Evolutionary conservation across 2,329 filamentous ascomycete genomes (phyloP), one percentile per base, ranked within the genome.

Genomic region (Microdochium bolleyi): DNA sequence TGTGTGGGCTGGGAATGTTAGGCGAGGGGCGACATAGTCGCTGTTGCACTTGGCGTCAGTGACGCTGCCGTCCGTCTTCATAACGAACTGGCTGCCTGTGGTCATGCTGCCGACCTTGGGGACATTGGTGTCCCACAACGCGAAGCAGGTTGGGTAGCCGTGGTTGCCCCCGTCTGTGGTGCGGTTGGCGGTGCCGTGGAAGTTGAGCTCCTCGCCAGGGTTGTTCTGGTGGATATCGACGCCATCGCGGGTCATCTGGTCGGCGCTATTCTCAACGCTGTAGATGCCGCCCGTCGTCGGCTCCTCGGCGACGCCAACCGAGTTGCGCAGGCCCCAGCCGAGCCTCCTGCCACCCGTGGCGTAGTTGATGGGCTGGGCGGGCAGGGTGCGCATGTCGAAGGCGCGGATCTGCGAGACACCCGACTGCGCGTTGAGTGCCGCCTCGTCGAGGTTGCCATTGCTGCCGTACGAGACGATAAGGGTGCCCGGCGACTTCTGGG

Each of bases 141-240:
- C 73, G 60, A 83, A 87, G 70, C 87, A 90, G 48, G 74, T 68
- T 1, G 87, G 87, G 62, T 89, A 91, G 22, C 87, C 87, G 61
- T 85, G 86, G 65, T 89, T 88, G 0, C 58, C 60, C 21, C 65
- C 67, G 53, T 64, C 62, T 19, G 62, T 57, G 65, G 49, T 32
- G 44, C 57, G 58, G 13, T 53, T 38, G 0, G 71, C 74, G n/a
- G 74, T 73, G 3, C 87, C 86, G 55, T 87, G 80, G 64, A 81
- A 88, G 66, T 90, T 89, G 64, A 91, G 68, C 67, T 90, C 84
- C 62, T 90, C 87, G 16, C 77, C 87, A 0, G 87, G 87, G 61
- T 90, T 90, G 60, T 87, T 74, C 55, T 80, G 66, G 58, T 87
- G 82, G 48, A 88, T 77, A 55, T 87, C 82, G n/a, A 73, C 58